Conservation (phyloP, 495 filamentous ascomycete genomes). For the Collariella sp. region DNA sequence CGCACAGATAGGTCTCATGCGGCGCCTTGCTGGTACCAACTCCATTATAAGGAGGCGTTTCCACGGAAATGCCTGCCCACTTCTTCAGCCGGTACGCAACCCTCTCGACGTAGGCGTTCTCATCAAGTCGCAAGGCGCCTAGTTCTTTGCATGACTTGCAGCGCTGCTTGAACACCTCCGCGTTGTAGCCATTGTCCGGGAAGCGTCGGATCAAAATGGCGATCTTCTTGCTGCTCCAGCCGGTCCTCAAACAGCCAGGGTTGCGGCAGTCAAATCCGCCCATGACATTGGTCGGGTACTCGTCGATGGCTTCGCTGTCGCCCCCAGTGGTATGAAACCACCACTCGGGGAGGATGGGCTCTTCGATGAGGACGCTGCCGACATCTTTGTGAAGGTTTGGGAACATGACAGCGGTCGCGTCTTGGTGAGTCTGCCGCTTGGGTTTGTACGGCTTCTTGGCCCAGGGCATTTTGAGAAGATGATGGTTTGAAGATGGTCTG, state of each 20-base stretch:
- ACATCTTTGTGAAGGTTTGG: neutral
- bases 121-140: slow-evolving; percentile 17
- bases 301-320: neutral
- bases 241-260: slow-evolving; percentile 3
- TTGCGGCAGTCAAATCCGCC: slow-evolving; percentile 21
- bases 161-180: slow-evolving; percentile 23
- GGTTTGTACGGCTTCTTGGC: neutral
- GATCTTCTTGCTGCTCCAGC: slow-evolving; percentile 29
- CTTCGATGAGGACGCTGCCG: neutral
- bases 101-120: slow-evolving; percentile 24
- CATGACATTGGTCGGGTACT: slow-evolving; percentile 22
- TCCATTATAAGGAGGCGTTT: neutral
- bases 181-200: slow-evolving; percentile 22
- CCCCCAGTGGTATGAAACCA: neutral
- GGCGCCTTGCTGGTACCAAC: neutral
- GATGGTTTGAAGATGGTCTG: neutral
- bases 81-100: slow-evolving; percentile 25
- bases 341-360: neutral
- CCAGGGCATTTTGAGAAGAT: neutral
- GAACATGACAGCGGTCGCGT: neutral
- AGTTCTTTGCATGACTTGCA: slow-evolving; percentile 20
- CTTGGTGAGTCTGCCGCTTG: neutral
- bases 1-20: slow-evolving; percentile 21
- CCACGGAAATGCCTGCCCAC: slow-evolving; percentile 20
- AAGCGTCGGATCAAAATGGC: slow-evolving; percentile 20